Percentiles rank a stretch among this genome's conserved stretches.
These are phyloP conservation scores for Solanum sejunctum DNA, from an alignment of 257 asterid genomes.

Conservation along the genomic window DNA sequence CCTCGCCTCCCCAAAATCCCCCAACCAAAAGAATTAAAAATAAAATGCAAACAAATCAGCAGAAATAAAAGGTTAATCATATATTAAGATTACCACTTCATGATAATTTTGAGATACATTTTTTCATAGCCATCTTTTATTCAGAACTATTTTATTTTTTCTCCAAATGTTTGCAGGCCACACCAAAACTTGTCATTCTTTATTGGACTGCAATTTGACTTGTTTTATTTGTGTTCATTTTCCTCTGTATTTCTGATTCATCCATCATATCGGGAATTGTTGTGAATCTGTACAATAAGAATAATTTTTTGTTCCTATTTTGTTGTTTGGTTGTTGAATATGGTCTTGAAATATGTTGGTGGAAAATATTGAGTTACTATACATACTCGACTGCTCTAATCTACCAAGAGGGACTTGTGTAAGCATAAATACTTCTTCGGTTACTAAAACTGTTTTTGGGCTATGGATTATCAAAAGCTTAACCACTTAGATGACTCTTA, in stretches of 20 bases:
- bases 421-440: neutral
- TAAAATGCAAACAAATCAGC: neutral
- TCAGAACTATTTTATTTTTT: neutral
- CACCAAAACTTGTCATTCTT: neutral
- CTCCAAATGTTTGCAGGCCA: neutral
- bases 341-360: neutral
- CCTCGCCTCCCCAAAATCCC: too few species aligned
- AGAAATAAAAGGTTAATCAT: neutral
- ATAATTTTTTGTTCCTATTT: neutral
- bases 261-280: neutral
- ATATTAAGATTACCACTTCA: neutral
- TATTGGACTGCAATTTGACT: neutral
- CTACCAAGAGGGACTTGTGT: neutral
- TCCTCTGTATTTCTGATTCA: neutral
- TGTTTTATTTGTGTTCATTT: neutral
- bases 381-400: neutral
- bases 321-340: neutral
- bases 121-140: neutral
- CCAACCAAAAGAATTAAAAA: too few species aligned
- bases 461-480: neutral
- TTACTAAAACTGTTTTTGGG: neutral
- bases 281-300: neutral
- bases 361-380: neutral
- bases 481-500: neutral
- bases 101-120: neutral